Evolutionary conservation across 371 early-diverging fungal genomes (phyloP).

Genomic region (Smittium mucronatum): DNA sequence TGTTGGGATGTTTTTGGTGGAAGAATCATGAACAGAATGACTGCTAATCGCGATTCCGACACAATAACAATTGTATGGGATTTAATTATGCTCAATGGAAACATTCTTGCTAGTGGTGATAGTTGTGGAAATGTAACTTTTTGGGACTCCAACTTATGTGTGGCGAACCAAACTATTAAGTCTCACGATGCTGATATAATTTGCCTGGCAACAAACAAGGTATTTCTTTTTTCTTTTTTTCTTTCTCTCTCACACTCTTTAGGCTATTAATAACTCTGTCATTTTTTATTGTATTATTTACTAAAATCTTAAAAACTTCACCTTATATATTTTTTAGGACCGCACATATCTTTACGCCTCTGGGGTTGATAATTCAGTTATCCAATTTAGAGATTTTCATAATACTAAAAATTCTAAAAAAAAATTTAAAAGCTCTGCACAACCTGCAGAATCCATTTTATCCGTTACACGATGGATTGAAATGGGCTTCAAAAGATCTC

Average conservation of each 20-base stretch:
- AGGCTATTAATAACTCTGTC: too few species aligned
- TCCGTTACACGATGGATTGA: not conserved
- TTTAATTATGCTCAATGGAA: slow-evolving; percentile 34
- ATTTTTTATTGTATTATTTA: too few species aligned
- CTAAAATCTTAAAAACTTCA: too few species aligned
- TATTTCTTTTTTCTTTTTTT: too few species aligned
- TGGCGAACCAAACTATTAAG: slow-evolving; percentile 49
- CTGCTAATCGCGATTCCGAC: slow-evolving; percentile 39
- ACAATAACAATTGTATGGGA: slow-evolving; percentile 42
- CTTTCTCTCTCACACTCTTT: too few species aligned
- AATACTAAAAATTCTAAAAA: slow-evolving; percentile 7
- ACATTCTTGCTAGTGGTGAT: slow-evolving; percentile 77
- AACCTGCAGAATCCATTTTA: too few species aligned
- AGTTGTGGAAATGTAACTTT: slow-evolving; percentile 78
- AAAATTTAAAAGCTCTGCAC: slow-evolving; percentile 11
- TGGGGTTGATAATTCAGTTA: slow-evolving; percentile 83
- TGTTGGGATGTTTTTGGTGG: slow-evolving; percentile 52
- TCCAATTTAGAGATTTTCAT: slow-evolving; percentile 42
- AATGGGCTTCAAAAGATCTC: slow-evolving; percentile 3
- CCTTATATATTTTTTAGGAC: too few species aligned
- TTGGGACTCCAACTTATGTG: slow-evolving; percentile 62
- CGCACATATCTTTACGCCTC: slow-evolving; percentile 76
- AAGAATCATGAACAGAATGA: slow-evolving; percentile 49
- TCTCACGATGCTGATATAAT: slow-evolving; percentile 81
- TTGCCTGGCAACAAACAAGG: slow-evolving; percentile 53